Evolutionary conservation across 2,329 filamentous ascomycete genomes (phyloP).

Genomic region (Incumbomyces lentus): DNA sequence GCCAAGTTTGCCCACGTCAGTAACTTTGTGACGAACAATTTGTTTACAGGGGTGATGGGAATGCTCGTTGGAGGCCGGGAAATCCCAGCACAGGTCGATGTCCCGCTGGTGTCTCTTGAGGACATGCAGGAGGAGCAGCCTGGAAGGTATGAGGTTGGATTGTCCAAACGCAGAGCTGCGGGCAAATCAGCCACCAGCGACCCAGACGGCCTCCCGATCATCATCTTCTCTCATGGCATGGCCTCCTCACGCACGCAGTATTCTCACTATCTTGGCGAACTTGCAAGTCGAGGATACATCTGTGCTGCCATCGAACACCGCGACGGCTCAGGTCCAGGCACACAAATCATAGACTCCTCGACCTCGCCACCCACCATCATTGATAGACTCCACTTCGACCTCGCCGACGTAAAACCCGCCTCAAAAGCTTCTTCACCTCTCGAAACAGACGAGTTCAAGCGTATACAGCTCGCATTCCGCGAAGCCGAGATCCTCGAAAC

Average conservation of each 20-base stretch:
- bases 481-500: conserved; percentile 21
- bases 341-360: conserved; percentile 13
- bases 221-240: conserved; percentile 21
- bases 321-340: conserved; percentile 19
- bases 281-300: conserved; percentile 18
- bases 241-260: conserved; percentile 20
- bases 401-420: conserved; percentile 8
- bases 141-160: not conserved
- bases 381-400: conserved; percentile 12
- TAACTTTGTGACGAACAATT: conserved; percentile 17
- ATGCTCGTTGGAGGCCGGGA: conserved; percentile 15
- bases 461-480: conserved; percentile 20
- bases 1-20: conserved; percentile 19
- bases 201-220: conserved; percentile 13
- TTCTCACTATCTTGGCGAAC: conserved; percentile 18
- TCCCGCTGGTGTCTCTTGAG: conserved; percentile 11
- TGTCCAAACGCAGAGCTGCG: not conserved
- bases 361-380: conserved; percentile 1
- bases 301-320: conserved; percentile 20
- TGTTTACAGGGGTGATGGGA: conserved; percentile 18
- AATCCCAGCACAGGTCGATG: conserved; percentile 21
- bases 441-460: conserved; percentile 16
- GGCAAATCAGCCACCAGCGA: not conserved
- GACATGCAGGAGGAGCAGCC: conserved; percentile 6
- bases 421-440: conserved; percentile 5